Evolutionary conservation across 2,329 filamentous ascomycete species (phyloP).

Genomic region (Phoma herbarum): DNA sequence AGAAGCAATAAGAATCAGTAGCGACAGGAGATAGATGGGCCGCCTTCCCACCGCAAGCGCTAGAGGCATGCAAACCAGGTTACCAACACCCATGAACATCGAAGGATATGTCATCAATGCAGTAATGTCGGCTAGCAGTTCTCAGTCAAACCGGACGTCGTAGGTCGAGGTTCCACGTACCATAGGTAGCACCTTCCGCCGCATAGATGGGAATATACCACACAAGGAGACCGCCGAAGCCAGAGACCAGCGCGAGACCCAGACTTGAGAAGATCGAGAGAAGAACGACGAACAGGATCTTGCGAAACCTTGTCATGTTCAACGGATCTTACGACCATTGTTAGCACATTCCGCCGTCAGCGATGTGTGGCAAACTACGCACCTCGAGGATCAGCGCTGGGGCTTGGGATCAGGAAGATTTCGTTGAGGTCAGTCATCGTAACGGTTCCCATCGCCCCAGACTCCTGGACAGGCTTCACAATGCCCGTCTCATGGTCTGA

Average conservation of each 20-base stretch:
- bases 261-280: not conserved
- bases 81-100: not conserved
- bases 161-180: not conserved
- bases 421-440: slow-evolving; percentile 40
- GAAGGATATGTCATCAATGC: not conserved
- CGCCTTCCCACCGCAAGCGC: not conserved
- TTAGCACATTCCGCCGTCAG: not conserved
- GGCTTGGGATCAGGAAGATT: slow-evolving; percentile 38
- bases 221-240: not conserved
- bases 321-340: not conserved
- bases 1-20: not conserved
- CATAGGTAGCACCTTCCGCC: not conserved
- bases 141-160: not conserved
- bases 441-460: slow-evolving; percentile 41
- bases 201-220: not conserved
- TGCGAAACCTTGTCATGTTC: not conserved
- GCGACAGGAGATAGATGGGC: not conserved
- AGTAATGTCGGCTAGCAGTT: not conserved
- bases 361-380: not conserved
- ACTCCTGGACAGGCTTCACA: slow-evolving; percentile 16
- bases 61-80: not conserved
- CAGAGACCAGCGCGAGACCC: not conserved
- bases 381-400: slow-evolving; percentile 11
- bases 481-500: slow-evolving; percentile 18
- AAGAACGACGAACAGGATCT: not conserved